Base-by-base conservation (phyloP, 257 asterid species). In the Forsythia viridissima region DNA sequence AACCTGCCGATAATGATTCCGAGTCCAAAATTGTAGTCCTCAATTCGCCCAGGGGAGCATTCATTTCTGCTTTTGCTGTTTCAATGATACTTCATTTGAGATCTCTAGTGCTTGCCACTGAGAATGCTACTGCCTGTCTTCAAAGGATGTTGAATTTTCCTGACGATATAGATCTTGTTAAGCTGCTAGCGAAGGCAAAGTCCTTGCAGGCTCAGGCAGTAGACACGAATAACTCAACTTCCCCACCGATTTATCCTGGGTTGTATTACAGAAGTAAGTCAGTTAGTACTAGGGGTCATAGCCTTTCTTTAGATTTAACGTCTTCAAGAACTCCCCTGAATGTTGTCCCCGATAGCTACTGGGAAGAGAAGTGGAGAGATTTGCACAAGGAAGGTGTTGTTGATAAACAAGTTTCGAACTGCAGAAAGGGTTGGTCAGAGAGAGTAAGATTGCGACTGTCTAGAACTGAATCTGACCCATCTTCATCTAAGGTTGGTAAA, bases 351-450 rank as follows among this genome's bases (percentile, higher is more conserved):
- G 90, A 91, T 76, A 91, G 93, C 88, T 94, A 94, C 85, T 94
- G 98, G 98, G 98, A 94, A 83, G 98, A 92, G 81, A 90, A 90
- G 72, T 94, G 98, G 97, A 89, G 94, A 82, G 93, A 85, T 83
- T 37, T 92, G 89, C 92, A 91, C 86, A 85, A 88, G 79, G 77
- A 75, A 82, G 81, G 73, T 67, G 18, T 21, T 39, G 68, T 11
- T 5, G 82, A 70, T 65, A 87, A 83, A 65, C 84, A 83, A 79
- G 84, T 80, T 65, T 81, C 87, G 12, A 72, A 69, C n/a, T 79
- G 80, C 46, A 87, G 52, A 77, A 90, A 82, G 79, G 91, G 93
- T 74, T 91, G 94, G 97, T 86, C 97, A 3, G 90, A 89, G 84
- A 88, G 83, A 81, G 94, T 91, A 71, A 89, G 80, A 61, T 30